Evolutionary conservation across 176 grass and related monocot genomes (phyloP), one percentile per base, ranked within the genome.

Genomic region (Tuctoria greenei): DNA sequence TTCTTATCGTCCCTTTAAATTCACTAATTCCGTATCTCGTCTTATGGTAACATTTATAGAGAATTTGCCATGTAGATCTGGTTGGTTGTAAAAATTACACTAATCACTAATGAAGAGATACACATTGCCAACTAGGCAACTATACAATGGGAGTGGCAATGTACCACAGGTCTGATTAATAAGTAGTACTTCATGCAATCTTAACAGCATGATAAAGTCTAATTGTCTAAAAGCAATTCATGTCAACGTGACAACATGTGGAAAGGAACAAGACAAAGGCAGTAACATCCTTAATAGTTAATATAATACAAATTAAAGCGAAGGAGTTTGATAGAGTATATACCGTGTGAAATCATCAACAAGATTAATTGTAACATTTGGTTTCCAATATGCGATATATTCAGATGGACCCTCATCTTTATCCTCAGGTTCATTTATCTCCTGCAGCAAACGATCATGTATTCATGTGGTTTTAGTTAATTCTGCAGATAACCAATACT

Each of bases 341-440:
- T 97, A 97, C 96, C 83, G 75, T 78, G 87, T 99, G 77, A 89
- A 95, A 78, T 99, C 92, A 31, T 99, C 96, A 39, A 93, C 84
- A 39, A 99, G 90, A 79, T 95, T 99, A 78, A 99, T 87, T 57
- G 96, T 99, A 39, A 99, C 75, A 90, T 99, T 99, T 60, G 89
- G 87, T 76, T 99, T 99, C 96, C 92, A 99, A 61, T 95, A 99
- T 72, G 96, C 70, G 81, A 93, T 72, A 92, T 89, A 95, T 86
- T 99, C 96, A 21, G 78, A 62, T 45, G 78, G 83, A 56, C 82
- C 92, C 46, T 90, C 95, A 61, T 95, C 87, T 82, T 88, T 87
- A 58, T 79, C 83, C 84, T 93, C 89, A 7, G 39, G 42, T 69
- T 95, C 85, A 78, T 63, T 73, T 77, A 89, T 85, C 70, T 67